These are phyloP conservation scores for Obelidium mucronatum DNA, from an alignment of 192 early-diverging fungal species.

Conservation along the genomic window DNA sequence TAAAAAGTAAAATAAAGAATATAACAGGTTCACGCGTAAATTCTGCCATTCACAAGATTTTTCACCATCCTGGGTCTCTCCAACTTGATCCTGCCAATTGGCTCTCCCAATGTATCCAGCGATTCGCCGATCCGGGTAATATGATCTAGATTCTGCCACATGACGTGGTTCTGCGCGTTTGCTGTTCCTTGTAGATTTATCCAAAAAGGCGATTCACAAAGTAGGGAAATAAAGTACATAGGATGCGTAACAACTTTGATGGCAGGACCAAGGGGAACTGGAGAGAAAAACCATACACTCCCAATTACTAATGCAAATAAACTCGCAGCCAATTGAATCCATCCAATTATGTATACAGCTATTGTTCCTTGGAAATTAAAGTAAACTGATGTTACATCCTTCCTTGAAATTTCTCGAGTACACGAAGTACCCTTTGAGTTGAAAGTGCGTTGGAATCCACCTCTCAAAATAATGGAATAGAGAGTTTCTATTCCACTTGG, in stretches of 20 bases:
- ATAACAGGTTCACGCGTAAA: constrained; percentile 16
- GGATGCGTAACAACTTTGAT: constrained; percentile 22
- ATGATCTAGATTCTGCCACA: constrained; percentile 32
- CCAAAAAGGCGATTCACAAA: constrained; percentile 24
- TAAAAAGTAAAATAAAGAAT: no score
- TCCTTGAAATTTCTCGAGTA: not conserved
- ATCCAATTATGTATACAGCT: constrained; percentile 1
- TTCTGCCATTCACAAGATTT: constrained; percentile 2
- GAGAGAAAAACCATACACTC: constrained; percentile 16
- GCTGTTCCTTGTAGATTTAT: constrained; percentile 27
- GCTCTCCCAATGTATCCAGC: constrained; percentile 29
- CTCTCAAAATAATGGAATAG: not conserved
- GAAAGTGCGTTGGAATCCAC: constrained; percentile 20
- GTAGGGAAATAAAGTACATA: constrained; percentile 28
- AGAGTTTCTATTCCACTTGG: constrained; percentile 21
- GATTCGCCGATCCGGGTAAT: constrained; percentile 26
- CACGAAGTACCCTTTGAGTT: constrained; percentile 4
- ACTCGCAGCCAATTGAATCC: constrained; percentile 12
- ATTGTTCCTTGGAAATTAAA: not conserved
- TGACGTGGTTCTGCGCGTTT: constrained; percentile 31
- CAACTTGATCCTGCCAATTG: constrained; percentile 15
- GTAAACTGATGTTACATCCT: not conserved
- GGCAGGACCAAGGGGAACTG: constrained; percentile 11
- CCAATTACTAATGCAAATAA: not conserved
- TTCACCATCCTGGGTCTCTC: constrained; percentile 14